These are phyloP conservation scores for Termitomyces titanicus DNA, from an alignment of 768 basidiomycete genomes.

Conservation along the genomic window DNA sequence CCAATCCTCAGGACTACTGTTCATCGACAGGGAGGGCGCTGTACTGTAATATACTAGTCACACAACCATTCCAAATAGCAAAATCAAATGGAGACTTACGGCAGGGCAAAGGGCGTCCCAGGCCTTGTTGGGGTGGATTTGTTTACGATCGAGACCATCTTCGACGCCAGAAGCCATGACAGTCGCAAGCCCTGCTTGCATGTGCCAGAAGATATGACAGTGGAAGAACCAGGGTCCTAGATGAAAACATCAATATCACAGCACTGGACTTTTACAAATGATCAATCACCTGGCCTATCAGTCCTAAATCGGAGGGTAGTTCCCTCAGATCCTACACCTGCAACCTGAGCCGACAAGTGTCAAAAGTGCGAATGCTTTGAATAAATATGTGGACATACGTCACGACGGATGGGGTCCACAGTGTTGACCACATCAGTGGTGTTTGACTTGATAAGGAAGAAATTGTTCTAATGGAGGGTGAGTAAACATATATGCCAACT, in stretches of 20 bases:
- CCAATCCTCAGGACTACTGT: neutral
- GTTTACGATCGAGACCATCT: conserved; percentile 4
- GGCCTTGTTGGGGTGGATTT: conserved; percentile 8
- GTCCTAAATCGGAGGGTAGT: conserved; percentile 49
- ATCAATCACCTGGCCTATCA: conserved; percentile 43
- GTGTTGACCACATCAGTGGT: conserved; percentile 26
- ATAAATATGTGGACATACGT: conserved; percentile 9
- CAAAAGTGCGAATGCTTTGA: neutral
- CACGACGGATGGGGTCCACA: conserved; percentile 44
- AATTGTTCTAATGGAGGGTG: conserved; percentile 25
- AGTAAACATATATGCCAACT: neutral
- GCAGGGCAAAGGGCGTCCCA: conserved; percentile 18
- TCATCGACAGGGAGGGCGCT: conserved; percentile 2
- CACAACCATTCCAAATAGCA: neutral
- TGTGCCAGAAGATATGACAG: conserved; percentile 24
- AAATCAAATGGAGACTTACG: neutral
- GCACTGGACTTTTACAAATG: neutral
- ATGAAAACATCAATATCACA: neutral
- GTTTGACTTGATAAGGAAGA: conserved; percentile 36
- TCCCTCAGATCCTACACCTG: conserved; percentile 15
- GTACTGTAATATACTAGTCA: neutral
- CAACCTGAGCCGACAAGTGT: conserved; percentile 7
- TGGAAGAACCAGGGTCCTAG: conserved; percentile 28
- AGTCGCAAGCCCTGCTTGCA: conserved; percentile 18
- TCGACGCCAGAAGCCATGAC: conserved; percentile 12